Evolutionary conservation across 1,284 basidiomycete genomes (phyloP).

Genomic region (Tilletia indica): DNA sequence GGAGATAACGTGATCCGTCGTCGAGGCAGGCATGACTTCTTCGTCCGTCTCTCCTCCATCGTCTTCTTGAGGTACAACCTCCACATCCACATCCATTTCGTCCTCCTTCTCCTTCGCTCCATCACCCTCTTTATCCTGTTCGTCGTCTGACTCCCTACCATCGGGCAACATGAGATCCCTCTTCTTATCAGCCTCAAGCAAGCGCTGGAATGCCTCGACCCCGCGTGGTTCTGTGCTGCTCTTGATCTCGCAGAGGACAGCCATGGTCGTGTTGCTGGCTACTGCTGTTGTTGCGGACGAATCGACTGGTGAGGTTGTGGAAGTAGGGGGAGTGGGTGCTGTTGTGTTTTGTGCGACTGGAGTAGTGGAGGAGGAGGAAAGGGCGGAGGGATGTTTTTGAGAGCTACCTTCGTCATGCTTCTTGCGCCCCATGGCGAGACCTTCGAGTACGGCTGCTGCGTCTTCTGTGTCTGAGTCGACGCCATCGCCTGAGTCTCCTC

Average conservation of each 20-base stretch:
- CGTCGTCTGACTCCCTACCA: neutral
- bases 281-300: no score
- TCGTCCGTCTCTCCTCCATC: neutral
- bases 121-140: constrained; percentile 23
- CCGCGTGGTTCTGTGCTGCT: no score
- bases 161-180: constrained; percentile 23
- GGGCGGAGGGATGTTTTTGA: neutral
- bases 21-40: no score
- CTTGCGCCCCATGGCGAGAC: constrained; percentile 42
- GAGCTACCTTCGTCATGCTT: neutral
- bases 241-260: no score
- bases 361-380: neutral
- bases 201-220: constrained; percentile 26
- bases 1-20: no score
- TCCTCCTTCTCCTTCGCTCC: no score
- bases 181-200: constrained; percentile 26
- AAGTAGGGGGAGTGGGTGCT: neutral
- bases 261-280: no score
- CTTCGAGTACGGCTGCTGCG: constrained; percentile 49
- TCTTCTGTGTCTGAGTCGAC: constrained; percentile 51
- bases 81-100: no score
- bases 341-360: neutral
- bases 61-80: neutral
- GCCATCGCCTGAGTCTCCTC: constrained; percentile 26
- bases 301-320: neutral